phyloP scores from a whole-genome alignment of 345 rosid genomes.

The Citrus cavaleriei region DNA sequence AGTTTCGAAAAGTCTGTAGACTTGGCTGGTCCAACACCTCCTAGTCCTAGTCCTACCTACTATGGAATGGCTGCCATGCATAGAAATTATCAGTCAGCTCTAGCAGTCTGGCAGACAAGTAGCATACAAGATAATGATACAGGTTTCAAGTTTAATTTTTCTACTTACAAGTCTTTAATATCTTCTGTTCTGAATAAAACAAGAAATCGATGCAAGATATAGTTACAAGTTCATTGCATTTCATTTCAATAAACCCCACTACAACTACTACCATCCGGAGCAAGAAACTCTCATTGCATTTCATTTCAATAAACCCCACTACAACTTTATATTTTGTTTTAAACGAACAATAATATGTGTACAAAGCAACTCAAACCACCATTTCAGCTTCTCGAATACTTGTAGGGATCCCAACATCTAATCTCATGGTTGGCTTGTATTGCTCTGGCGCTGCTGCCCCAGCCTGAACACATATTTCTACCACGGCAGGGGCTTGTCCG shows the following conservation, averaged over 20 bases:
- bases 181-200: too few relatives aligned
- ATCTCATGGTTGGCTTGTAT: conserved; percentile 88
- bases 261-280: background rate
- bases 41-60: background rate
- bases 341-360: background rate
- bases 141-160: too few relatives aligned
- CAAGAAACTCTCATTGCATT: background rate
- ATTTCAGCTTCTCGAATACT: conserved; percentile 83
- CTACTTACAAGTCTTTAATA: background rate
- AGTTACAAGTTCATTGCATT: background rate
- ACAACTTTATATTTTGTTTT: background rate
- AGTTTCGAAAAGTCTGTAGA: background rate
- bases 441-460: conserved; percentile 75
- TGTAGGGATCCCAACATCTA: conserved; percentile 83
- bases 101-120: background rate
- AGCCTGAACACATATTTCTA: conserved; percentile 84
- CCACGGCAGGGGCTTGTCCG: conserved; percentile 90
- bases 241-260: too few relatives aligned
- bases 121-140: too few relatives aligned
- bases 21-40: background rate
- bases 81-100: background rate
- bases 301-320: background rate
- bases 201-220: too few relatives aligned
- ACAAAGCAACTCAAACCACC: conserved; percentile 57
- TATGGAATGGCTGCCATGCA: background rate